Conservation (phyloP, 2,329 filamentous ascomycete genomes). For the Sphaerulina musiva region DNA sequence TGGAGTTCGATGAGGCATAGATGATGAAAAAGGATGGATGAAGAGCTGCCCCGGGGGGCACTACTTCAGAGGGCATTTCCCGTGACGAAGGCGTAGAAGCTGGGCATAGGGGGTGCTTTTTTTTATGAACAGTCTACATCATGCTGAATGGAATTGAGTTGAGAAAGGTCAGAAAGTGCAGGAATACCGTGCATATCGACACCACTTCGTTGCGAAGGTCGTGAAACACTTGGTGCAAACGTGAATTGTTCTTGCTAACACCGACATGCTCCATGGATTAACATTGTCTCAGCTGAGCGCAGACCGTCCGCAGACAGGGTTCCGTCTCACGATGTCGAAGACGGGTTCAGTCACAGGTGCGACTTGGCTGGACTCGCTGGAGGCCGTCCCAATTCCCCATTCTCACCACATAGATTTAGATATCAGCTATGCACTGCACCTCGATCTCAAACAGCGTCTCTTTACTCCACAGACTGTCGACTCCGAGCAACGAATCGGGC, state of each 20-base stretch:
- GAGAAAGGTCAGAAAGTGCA: conserved; percentile 1
- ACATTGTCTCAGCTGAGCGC: too few relatives aligned
- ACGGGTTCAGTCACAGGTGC: too few relatives aligned
- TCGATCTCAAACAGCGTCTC: conserved; percentile 17
- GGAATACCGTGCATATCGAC: neutral
- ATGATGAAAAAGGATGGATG: conserved; percentile 6
- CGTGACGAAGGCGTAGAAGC: neutral
- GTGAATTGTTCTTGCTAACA: too few relatives aligned
- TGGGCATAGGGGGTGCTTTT: conserved; percentile 4
- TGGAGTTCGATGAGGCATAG: conserved; percentile 4
- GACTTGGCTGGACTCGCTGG: too few relatives aligned
- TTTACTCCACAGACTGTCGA: conserved; percentile 19
- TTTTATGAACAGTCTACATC: conserved; percentile 12
- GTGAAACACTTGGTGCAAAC: neutral
- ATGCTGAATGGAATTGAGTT: conserved; percentile 9
- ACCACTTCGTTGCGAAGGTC: neutral
- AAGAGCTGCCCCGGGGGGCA: neutral
- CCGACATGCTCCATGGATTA: too few relatives aligned
- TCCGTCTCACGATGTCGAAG: too few relatives aligned
- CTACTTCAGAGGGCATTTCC: conserved; percentile 3
- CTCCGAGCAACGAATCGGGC: conserved; percentile 17
- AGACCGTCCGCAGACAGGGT: too few relatives aligned
- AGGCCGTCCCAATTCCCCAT: neutral
- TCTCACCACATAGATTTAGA: neutral
- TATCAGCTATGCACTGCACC: conserved; percentile 12